Conservation (phyloP, 257 asterid genomes). For the Solanum bulbocastanum region DNA sequence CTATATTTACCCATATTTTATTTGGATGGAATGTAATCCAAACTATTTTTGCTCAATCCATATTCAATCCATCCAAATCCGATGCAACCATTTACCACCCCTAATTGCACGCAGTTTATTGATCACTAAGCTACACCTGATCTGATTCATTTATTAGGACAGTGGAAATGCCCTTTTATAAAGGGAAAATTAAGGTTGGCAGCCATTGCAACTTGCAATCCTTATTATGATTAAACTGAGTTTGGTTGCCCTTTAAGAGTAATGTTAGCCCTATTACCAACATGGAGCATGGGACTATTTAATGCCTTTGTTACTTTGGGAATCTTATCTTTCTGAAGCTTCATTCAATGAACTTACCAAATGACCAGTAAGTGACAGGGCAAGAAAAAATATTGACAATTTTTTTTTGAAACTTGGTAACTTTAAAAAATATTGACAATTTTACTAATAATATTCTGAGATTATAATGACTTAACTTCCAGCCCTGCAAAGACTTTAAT, state of each 20-base stretch:
- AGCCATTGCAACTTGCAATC: not conserved
- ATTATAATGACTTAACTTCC: not conserved
- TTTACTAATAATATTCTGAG: not conserved
- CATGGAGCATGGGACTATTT: not conserved
- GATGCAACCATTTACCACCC: too few relatives aligned
- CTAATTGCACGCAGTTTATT: not conserved
- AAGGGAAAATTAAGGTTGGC: not conserved
- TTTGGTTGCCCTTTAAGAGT: not conserved
- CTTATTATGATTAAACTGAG: not conserved
- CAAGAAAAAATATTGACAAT: not conserved
- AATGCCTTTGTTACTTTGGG: not conserved
- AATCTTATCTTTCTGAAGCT: not conserved
- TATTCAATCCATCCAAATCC: too few relatives aligned
- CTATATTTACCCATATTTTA: too few relatives aligned
- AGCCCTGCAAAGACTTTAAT: not conserved
- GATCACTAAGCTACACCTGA: not conserved
- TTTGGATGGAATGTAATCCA: too few relatives aligned
- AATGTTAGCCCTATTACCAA: not conserved
- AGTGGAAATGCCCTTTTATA: not conserved
- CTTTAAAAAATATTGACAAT: not conserved
- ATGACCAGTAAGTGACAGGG: not conserved
- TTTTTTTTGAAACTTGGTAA: too few relatives aligned
- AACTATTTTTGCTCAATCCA: too few relatives aligned
- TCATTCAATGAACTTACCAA: not conserved
- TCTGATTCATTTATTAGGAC: not conserved